A percentile compares a stretch with the other conserved stretches of the same genome.
phyloP scores from a whole-genome alignment of 2,329 filamentous ascomycete genomes.

The Lecanicillium sp. region DNA sequence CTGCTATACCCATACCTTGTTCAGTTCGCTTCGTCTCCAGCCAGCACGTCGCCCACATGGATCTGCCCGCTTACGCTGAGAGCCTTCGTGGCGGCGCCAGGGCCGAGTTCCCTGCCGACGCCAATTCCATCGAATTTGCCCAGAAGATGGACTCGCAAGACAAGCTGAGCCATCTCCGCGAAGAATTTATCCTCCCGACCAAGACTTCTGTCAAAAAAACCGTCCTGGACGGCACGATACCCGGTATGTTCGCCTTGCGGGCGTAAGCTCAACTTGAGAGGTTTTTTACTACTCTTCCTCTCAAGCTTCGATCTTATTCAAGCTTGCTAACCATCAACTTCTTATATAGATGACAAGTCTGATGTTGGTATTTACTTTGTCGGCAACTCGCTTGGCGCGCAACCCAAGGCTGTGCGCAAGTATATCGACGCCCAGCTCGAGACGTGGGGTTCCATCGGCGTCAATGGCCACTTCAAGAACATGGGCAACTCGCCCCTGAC shows the following conservation, averaged over 20 bases:
- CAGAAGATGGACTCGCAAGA: slow-evolving; percentile 53
- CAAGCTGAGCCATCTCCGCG: slow-evolving; percentile 52
- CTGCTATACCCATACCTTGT: background rate
- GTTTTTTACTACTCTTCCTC: background rate
- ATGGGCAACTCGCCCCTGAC: slow-evolving; percentile 62
- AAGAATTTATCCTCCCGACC: slow-evolving; percentile 72
- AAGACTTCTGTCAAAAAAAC: slow-evolving; percentile 63
- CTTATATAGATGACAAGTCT: slow-evolving; percentile 23
- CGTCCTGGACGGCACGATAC: slow-evolving; percentile 42
- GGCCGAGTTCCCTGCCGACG: slow-evolving; percentile 42
- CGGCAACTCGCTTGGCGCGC: slow-evolving; percentile 82
- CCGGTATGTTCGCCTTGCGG: slow-evolving; percentile 32
- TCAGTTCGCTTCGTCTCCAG: background rate
- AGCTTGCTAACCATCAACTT: background rate
- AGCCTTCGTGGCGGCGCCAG: slow-evolving; percentile 35
- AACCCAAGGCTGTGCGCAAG: slow-evolving; percentile 61
- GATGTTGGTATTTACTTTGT: slow-evolving; percentile 66
- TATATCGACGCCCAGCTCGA: slow-evolving; percentile 68
- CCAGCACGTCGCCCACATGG: slow-evolving; percentile 26
- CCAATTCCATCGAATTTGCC: slow-evolving; percentile 43
- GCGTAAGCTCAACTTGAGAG: background rate
- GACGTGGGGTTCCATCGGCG: slow-evolving; percentile 79
- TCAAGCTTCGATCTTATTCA: background rate
- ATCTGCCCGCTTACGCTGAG: slow-evolving; percentile 33
- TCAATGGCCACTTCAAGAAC: slow-evolving; percentile 73